These are phyloP conservation scores for Fusarium tuaranense DNA, from an alignment of 2,329 filamentous ascomycete genomes.

Conservation along the genomic window DNA sequence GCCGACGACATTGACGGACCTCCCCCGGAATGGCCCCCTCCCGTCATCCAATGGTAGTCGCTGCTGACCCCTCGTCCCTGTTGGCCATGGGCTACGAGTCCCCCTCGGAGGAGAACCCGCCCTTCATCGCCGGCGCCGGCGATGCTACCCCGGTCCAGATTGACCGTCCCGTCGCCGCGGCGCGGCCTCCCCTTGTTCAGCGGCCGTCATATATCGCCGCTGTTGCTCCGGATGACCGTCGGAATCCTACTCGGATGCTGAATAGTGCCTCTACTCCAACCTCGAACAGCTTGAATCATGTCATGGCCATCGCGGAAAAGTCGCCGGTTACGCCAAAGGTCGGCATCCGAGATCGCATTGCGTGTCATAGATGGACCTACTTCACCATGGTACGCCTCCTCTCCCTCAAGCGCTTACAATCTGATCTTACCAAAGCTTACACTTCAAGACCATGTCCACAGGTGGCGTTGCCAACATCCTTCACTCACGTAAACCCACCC, in stretches of 20 bases:
- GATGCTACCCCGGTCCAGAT: neutral
- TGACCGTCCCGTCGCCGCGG: neutral
- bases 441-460: slow-evolving; percentile 58
- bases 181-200: slow-evolving; percentile 30
- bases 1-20: slow-evolving; percentile 60
- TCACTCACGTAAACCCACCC: slow-evolving; percentile 47
- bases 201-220: slow-evolving; percentile 34
- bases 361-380: slow-evolving; percentile 77
- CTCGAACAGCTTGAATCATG: slow-evolving; percentile 47
- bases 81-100: slow-evolving; percentile 51
- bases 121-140: slow-evolving; percentile 42
- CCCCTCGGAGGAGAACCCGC: slow-evolving; percentile 50
- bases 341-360: slow-evolving; percentile 62
- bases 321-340: slow-evolving; percentile 47
- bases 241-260: slow-evolving; percentile 16
- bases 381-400: slow-evolving; percentile 66
- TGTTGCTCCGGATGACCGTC: slow-evolving; percentile 4
- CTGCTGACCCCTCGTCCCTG: slow-evolving; percentile 21
- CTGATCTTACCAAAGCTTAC: slow-evolving; percentile 5
- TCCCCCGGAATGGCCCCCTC: slow-evolving; percentile 51
- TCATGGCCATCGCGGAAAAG: slow-evolving; percentile 49
- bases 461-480: slow-evolving; percentile 69
- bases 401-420: neutral
- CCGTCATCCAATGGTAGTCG: slow-evolving; percentile 45
- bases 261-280: slow-evolving; percentile 28